Percentiles rank a stretch among this genome's conserved stretches.
Evolutionary conservation across 306 rosid genomes (phyloP).

Genomic region (Castanea sativa): DNA sequence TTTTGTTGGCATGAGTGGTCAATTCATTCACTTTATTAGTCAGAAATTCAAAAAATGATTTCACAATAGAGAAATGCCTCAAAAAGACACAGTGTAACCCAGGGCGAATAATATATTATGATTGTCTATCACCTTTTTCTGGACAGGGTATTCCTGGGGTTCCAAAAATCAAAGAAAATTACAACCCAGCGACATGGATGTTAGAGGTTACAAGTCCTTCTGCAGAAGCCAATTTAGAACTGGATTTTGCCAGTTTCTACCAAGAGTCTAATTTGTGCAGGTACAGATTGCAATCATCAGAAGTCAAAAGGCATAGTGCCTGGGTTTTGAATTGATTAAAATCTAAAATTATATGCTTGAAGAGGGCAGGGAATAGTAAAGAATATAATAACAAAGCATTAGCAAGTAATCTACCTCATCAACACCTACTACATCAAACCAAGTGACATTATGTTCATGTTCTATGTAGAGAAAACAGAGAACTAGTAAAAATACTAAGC

Average conservation of each 20-base stretch:
- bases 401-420: neutral
- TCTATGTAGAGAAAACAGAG: conserved; percentile 14
- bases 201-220: conserved; percentile 23
- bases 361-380: neutral
- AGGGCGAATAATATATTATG: neutral
- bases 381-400: neutral
- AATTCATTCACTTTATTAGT: neutral
- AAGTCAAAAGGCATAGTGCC: neutral
- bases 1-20: neutral
- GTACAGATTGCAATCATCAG: conserved; percentile 7
- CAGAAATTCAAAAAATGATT: neutral
- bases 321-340: too few relatives aligned
- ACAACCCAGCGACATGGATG: conserved; percentile 46
- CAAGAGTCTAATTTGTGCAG: conserved; percentile 20
- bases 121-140: neutral
- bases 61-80: neutral
- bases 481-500: conserved; percentile 17
- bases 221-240: conserved; percentile 18
- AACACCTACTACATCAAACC: neutral
- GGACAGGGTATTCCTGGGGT: conserved; percentile 24
- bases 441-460: neutral
- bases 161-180: conserved; percentile 35
- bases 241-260: conserved; percentile 24
- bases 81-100: neutral
- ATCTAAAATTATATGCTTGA: too few relatives aligned